Conservation (phyloP, 1,284 basidiomycete genomes). For the Fistulinella cinereoalba region DNA sequence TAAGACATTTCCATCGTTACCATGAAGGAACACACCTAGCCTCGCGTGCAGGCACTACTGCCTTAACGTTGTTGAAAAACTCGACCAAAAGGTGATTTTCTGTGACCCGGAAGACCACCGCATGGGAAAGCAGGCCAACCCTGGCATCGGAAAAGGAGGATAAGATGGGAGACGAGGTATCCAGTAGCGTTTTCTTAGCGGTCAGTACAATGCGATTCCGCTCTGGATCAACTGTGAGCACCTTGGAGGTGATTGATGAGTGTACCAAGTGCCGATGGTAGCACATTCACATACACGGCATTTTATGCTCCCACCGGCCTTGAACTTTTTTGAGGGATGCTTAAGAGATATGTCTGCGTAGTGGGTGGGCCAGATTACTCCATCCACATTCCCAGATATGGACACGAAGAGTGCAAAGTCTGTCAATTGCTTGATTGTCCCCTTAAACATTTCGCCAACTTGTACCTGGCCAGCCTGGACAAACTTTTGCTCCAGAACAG, state of each 20-base stretch:
- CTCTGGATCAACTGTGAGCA: conserved; percentile 83
- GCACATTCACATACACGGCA: conserved; percentile 60
- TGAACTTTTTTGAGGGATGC: conserved; percentile 91
- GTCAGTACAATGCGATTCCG: conserved; percentile 85
- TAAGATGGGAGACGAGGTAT: conserved; percentile 74
- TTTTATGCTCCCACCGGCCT: conserved; percentile 79
- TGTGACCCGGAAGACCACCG: conserved; percentile 77
- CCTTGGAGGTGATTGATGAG: conserved; percentile 41
- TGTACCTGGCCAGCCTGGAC: conserved; percentile 82
- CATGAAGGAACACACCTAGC: conserved; percentile 57
- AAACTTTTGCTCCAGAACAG: conserved; percentile 85
- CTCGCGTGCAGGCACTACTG: conserved; percentile 78
- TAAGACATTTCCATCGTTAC: neutral
- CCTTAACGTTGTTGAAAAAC: conserved; percentile 89
- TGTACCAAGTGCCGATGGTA: conserved; percentile 5
- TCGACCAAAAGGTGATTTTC: conserved; percentile 83
- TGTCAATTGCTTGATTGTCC: conserved; percentile 79
- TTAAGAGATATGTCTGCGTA: conserved; percentile 93
- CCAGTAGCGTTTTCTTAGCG: conserved; percentile 88
- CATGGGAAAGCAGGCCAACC: conserved; percentile 76
- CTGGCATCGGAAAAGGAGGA: conserved; percentile 66
- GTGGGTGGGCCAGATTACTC: conserved; percentile 92
- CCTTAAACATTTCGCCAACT: conserved; percentile 83
- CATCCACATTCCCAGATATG: conserved; percentile 84
- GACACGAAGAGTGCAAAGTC: conserved; percentile 82